These are phyloP conservation scores for Alternaria ethzedia DNA, from an alignment of 2,329 filamentous ascomycete genomes.

Conservation along the genomic window DNA sequence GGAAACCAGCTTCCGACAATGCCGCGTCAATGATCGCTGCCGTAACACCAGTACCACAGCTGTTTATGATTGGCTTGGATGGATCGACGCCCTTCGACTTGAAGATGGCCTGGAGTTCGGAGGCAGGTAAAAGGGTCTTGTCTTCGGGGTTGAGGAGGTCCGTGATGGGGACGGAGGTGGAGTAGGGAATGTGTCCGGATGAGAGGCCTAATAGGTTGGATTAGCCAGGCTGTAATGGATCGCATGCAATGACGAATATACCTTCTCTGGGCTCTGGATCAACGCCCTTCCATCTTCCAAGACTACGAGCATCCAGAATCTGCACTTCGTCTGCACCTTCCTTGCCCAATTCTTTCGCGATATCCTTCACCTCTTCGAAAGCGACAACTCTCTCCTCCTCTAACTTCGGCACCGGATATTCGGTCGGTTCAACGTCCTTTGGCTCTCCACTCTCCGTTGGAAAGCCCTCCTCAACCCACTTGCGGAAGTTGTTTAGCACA, in stretches of 20 bases:
- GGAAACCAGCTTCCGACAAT: constrained; percentile 77
- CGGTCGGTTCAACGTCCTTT: constrained; percentile 52
- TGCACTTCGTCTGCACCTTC: constrained; percentile 84
- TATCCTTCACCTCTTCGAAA: constrained; percentile 82
- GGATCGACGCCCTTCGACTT: constrained; percentile 80
- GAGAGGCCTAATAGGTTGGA: constrained; percentile 59
- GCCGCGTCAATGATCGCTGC: constrained; percentile 90
- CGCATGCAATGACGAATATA: not conserved
- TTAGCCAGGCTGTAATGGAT: not conserved
- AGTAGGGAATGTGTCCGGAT: constrained; percentile 90
- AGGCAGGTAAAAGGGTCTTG: constrained; percentile 76
- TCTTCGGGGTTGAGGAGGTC: constrained; percentile 81
- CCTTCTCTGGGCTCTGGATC: constrained; percentile 87
- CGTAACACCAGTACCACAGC: constrained; percentile 92
- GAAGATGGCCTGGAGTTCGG: constrained; percentile 78
- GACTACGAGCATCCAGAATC: constrained; percentile 84
- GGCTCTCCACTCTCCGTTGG: constrained; percentile 80
- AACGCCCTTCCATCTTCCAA: constrained; percentile 79
- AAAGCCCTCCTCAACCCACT: constrained; percentile 86
- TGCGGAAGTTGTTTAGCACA: constrained; percentile 91
- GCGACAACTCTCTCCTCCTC: constrained; percentile 71
- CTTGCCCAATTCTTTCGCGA: constrained; percentile 78
- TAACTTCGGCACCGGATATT: constrained; percentile 53
- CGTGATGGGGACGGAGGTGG: constrained; percentile 80
- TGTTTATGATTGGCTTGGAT: constrained; percentile 80